Percentiles rank a stretch among this genome's conserved stretches.
These are phyloP conservation scores for Torulaspora microellipsoides DNA, from an alignment of 805 yeast species.

Conservation along the genomic window DNA sequence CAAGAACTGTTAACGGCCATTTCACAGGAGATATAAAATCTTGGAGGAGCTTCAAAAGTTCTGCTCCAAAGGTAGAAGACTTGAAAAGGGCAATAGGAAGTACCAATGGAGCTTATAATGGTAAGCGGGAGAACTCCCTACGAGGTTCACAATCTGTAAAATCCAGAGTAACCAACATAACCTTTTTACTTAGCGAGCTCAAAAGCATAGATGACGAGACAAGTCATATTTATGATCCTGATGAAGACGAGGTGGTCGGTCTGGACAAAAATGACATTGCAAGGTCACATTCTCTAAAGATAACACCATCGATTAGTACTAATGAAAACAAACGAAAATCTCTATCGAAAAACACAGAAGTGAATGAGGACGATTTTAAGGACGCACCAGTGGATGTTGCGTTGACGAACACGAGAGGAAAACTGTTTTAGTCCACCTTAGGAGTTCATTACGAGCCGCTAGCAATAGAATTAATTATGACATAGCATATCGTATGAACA, in stretches of 20 bases:
- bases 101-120: slow-evolving; percentile 5
- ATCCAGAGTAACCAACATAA: slow-evolving; percentile 35
- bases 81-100: slow-evolving; percentile 24
- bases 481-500: too few relatives aligned
- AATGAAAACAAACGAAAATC: slow-evolving; percentile 15
- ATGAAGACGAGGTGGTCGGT: slow-evolving; percentile 34
- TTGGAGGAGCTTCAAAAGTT: slow-evolving; percentile 17
- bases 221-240: slow-evolving; percentile 30
- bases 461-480: too few relatives aligned
- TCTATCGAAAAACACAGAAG: slow-evolving; percentile 8
- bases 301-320: slow-evolving; percentile 11
- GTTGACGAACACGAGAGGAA: slow-evolving; percentile 28
- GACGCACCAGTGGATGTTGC: slow-evolving; percentile 31
- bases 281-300: slow-evolving; percentile 25
- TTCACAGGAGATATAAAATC: slow-evolving; percentile 20
- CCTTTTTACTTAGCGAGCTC: slow-evolving; percentile 33
- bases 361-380: slow-evolving; percentile 25
- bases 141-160: slow-evolving; percentile 35
- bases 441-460: too few relatives aligned
- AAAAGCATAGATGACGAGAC: slow-evolving; percentile 23
- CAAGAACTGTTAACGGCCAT: slow-evolving; percentile 2
- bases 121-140: slow-evolving; percentile 9
- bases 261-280: slow-evolving; percentile 31
- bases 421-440: slow-evolving; percentile 14
- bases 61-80: slow-evolving; percentile 29